A percentile compares a stretch with the other conserved stretches of the same genome.
phyloP scores from a whole-genome alignment of 208 protist genomes.

The Trypanosoma mega region DNA sequence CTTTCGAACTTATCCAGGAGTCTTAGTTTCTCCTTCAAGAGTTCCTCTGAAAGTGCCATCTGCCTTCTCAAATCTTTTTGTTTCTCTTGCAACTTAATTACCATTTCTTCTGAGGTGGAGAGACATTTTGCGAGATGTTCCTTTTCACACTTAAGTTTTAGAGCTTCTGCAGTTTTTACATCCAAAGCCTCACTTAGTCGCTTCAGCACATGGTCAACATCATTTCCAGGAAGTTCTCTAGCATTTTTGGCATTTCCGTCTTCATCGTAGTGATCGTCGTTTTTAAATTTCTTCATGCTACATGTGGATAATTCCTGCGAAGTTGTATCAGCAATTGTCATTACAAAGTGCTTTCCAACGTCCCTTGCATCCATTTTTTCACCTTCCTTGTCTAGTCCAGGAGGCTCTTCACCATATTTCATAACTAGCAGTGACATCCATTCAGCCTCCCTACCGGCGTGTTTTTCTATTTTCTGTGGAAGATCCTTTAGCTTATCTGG shows the following conservation, averaged over 20 bases:
- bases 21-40: background rate
- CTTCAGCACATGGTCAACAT: constrained; percentile 21
- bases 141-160: constrained; percentile 8
- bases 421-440: background rate
- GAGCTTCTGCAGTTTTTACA: constrained; percentile 11
- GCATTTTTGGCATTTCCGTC: background rate
- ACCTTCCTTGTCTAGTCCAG: background rate
- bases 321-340: constrained; percentile 18
- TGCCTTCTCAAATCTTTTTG: constrained; percentile 8
- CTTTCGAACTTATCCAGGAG: background rate
- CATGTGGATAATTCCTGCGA: constrained; percentile 7
- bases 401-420: constrained; percentile 3
- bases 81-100: constrained; percentile 1
- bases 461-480: background rate
- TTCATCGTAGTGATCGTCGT: too few relatives aligned
- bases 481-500: constrained; percentile 3
- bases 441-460: background rate
- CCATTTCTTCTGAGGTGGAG: background rate
- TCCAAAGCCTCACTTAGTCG: constrained; percentile 19
- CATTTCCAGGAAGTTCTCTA: background rate
- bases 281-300: constrained; percentile 2
- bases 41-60: constrained; percentile 1
- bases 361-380: background rate
- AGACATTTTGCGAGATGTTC: constrained; percentile 8
- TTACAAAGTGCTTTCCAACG: constrained; percentile 8